Conservation (phyloP, 2,329 filamentous ascomycete genomes). For the Hypoxylon sp. region DNA sequence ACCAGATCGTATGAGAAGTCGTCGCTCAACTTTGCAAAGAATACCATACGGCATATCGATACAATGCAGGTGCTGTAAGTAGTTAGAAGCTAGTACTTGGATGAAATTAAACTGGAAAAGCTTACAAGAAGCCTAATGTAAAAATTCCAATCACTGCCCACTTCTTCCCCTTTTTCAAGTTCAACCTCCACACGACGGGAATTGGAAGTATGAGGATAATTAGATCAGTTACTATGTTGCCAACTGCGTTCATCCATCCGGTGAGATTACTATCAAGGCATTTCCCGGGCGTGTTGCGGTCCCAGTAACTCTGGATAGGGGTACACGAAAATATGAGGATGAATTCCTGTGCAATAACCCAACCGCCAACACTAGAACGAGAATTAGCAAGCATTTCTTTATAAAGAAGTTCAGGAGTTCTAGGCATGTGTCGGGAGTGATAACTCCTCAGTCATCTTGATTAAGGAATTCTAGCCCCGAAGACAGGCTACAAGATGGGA, state of each 20-base stretch:
- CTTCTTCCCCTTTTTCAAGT: constrained; percentile 42
- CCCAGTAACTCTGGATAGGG: constrained; percentile 41
- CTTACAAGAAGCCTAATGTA: constrained; percentile 46
- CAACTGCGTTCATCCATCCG: constrained; percentile 44
- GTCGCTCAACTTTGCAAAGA: constrained; percentile 29
- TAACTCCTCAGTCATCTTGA: too few species aligned
- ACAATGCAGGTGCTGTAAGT: constrained; percentile 42
- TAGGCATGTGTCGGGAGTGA: too few species aligned
- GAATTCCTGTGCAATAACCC: constrained; percentile 44
- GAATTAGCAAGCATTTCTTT: too few species aligned
- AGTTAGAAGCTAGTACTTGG: constrained; percentile 6
- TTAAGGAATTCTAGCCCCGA: too few species aligned
- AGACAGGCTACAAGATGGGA: too few species aligned
- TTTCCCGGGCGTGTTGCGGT: neutral
- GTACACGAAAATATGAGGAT: constrained; percentile 43
- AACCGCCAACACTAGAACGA: constrained; percentile 30
- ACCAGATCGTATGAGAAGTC: constrained; percentile 42
- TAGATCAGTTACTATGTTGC: constrained; percentile 47
- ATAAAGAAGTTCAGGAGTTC: too few species aligned
- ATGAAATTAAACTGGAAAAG: neutral
- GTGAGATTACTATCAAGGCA: constrained; percentile 39
- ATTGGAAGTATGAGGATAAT: constrained; percentile 46
- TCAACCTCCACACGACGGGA: constrained; percentile 45
- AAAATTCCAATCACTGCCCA: constrained; percentile 46
- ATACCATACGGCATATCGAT: constrained; percentile 46